Evolutionary conservation across 768 basidiomycete genomes (phyloP), one percentile per base, ranked within the genome.

Genomic region (Boletus pseudo-olivaceus): DNA sequence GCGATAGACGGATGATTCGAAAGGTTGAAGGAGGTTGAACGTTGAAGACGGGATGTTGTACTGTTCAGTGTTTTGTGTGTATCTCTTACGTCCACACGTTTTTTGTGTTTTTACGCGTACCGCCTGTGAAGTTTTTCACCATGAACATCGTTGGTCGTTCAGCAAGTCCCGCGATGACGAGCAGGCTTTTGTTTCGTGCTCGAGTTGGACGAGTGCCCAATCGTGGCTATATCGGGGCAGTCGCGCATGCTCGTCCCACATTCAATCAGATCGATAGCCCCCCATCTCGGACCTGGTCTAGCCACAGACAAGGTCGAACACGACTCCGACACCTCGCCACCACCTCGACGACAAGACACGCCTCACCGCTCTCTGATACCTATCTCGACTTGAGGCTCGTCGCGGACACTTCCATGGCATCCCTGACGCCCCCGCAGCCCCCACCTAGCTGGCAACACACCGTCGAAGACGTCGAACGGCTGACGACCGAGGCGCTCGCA

Each of bases 1-100:
- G 90, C 51, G 93, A 97, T 34, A 84, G 78, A 73, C 80, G 94
- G 66, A 85, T 81, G 68, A 92, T 98, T 65, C 76, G 85, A 53
- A 79, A 75, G 59, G 84, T 87, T 30, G 87, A 88, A 11, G 68
- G 68, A n/a, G 64, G 57, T 26, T 72, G 49, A 70, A n/a, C 62
- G 57, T 26, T 72, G 49, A 70, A 43, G 27, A 32, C 12, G 23
- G 20, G 33, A 40, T 32, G 39, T 32, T 51, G 48, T 55, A 44
- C 37, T 17, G 19, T 14, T 33, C 14, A 49, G 47, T 29, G 37
- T 48, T 35, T 53, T 32, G 11, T 35, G 11, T 35, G 7, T 3
- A 12, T 49, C 9, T 41, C 30, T 56, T 55, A 60, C 45, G 51
- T 58, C 15, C 26, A 40, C 15, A 42, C 3, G 2, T 37, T 37